phyloP scores from a whole-genome alignment of 176 grass and related monocot species.

The Phoenix roebelenii region DNA sequence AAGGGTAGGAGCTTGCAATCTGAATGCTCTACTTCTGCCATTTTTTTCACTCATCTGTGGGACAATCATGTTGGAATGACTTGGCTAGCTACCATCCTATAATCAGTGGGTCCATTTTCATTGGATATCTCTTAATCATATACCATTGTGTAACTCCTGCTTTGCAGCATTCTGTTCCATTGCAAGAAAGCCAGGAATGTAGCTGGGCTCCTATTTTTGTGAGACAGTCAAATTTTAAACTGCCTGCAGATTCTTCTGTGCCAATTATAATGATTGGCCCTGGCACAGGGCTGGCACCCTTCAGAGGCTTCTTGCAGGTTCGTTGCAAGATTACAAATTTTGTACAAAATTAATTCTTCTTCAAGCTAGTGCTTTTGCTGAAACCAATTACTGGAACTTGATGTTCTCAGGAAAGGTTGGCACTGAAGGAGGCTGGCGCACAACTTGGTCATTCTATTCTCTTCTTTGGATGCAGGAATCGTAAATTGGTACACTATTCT shows the following conservation, averaged over 20 bases:
- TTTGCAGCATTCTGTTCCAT: conserved; percentile 58
- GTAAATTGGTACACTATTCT: conserved; percentile 49
- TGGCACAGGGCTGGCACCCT: conserved; percentile 84
- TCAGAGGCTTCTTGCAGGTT: conserved; percentile 91
- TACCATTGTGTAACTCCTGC: conserved; percentile 3
- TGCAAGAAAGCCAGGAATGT: conserved; percentile 40
- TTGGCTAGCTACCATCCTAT: neutral
- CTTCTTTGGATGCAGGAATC: conserved; percentile 95
- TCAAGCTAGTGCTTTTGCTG: conserved; percentile 2
- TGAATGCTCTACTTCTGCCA: no score
- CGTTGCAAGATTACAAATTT: neutral
- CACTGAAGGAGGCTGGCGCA: conserved; percentile 48
- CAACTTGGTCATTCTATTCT: conserved; percentile 59
- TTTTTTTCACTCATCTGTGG: no score
- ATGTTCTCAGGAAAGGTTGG: conserved; percentile 63
- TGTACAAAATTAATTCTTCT: neutral
- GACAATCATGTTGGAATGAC: no score
- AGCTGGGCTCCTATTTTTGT: conserved; percentile 78
- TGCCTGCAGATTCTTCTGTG: conserved; percentile 57
- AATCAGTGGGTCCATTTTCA: conserved; percentile 9
- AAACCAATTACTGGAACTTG: neutral
- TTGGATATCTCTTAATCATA: conserved; percentile 17
- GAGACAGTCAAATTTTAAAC: conserved; percentile 91
- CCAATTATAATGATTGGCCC: conserved; percentile 82
- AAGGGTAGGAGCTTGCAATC: no score